These are phyloP conservation scores for Chlamydomonas incerta DNA, from an alignment of 139 green algal genomes.

Conservation along the genomic window DNA sequence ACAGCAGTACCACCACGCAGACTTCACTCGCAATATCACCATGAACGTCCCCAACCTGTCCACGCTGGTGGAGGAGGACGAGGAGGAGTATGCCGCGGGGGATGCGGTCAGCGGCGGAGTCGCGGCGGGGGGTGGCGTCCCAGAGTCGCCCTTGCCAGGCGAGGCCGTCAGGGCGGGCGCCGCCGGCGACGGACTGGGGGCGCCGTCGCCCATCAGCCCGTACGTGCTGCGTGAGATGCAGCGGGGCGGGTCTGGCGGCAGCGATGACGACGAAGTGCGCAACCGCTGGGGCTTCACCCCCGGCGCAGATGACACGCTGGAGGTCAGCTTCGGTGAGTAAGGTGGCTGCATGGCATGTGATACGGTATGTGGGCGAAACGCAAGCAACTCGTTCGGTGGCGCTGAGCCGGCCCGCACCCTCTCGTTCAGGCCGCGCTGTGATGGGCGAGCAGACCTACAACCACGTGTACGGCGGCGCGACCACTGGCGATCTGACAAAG, in stretches of 20 bases:
- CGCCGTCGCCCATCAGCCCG: slow-evolving; percentile 42
- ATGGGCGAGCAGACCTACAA: slow-evolving; percentile 85
- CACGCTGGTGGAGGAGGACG: slow-evolving; percentile 80
- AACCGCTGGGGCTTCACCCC: slow-evolving; percentile 87
- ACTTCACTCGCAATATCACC: slow-evolving; percentile 77
- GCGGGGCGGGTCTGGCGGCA: neutral
- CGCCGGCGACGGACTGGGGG: neutral
- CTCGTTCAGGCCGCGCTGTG: slow-evolving; percentile 57
- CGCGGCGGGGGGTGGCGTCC: too few relatives aligned
- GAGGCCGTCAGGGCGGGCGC: too few relatives aligned
- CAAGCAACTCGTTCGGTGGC: neutral
- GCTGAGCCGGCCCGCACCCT: neutral
- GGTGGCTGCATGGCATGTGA: neutral
- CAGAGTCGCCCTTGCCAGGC: neutral
- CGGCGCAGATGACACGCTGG: slow-evolving; percentile 68
- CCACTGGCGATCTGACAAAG: slow-evolving; percentile 48
- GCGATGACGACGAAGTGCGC: slow-evolving; percentile 40
- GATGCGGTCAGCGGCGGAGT: neutral
- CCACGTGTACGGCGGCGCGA: slow-evolving; percentile 69
- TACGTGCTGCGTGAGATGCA: slow-evolving; percentile 46
- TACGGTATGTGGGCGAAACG: neutral
- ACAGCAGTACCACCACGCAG: slow-evolving; percentile 1
- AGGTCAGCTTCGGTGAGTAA: slow-evolving; percentile 47
- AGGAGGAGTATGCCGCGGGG: slow-evolving; percentile 50
- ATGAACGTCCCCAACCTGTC: slow-evolving; percentile 75